These are phyloP conservation scores for Bothriochloa decipiens DNA, from an alignment of 176 grass and related monocot species.

Conservation along the genomic window DNA sequence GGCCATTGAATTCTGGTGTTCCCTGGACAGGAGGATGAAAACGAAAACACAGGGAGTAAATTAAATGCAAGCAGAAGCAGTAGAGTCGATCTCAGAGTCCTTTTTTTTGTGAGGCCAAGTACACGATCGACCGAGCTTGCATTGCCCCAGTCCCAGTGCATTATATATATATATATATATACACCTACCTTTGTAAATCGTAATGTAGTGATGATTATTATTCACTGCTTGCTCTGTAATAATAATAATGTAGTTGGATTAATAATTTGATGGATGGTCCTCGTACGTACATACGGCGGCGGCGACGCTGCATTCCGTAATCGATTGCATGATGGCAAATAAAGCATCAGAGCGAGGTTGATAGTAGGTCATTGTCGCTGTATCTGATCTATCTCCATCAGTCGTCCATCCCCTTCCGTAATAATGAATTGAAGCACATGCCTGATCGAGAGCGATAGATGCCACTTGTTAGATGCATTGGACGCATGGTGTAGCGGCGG, in stretches of 20 bases:
- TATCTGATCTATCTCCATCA: background rate
- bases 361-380: background rate
- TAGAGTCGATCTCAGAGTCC: no score
- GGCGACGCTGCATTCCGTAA: background rate
- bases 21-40: slow-evolving; percentile 24
- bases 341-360: background rate
- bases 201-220: background rate
- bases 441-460: no score
- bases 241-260: no score
- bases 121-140: background rate
- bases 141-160: no score
- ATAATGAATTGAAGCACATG: no score
- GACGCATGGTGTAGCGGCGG: no score
- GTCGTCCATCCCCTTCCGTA: no score
- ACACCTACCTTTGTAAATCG: background rate
- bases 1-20: slow-evolving; percentile 60
- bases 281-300: background rate
- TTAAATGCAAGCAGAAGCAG: no score
- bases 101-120: background rate
- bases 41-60: no score
- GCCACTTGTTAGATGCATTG: no score
- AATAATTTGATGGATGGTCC: background rate
- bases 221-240: background rate
- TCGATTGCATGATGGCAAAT: background rate
- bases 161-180: background rate